Percentiles rank a stretch among this genome's conserved stretches.
Evolutionary conservation across 2,329 filamentous ascomycete species (phyloP).

Genomic region (Capronia coronata): DNA sequence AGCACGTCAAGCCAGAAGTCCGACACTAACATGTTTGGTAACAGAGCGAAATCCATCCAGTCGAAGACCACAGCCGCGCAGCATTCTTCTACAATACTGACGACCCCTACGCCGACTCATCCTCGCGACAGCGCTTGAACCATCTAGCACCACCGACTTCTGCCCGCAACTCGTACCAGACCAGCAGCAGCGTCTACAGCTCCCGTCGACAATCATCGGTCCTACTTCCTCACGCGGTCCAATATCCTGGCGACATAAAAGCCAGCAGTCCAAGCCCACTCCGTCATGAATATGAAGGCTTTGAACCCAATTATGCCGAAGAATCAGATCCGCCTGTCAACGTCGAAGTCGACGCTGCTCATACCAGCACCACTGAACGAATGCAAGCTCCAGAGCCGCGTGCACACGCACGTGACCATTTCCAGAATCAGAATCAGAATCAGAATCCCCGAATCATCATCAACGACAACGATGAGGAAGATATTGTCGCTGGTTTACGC

Average conservation of each 20-base stretch:
- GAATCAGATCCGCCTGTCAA: too few species aligned
- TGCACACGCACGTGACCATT: neutral
- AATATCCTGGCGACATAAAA: neutral
- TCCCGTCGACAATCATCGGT: constrained; percentile 10
- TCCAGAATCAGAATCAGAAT: too few species aligned
- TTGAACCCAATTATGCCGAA: too few species aligned
- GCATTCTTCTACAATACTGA: constrained; percentile 11
- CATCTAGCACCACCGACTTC: constrained; percentile 8
- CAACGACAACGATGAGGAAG: constrained; percentile 5
- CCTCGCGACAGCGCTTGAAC: constrained; percentile 3
- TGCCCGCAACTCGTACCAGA: constrained; percentile 11
- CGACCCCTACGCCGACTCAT: constrained; percentile 8
- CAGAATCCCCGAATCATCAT: constrained; percentile 10
- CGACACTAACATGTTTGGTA: too few species aligned
- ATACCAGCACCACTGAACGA: neutral
- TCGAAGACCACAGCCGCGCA: constrained; percentile 1
- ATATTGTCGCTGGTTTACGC: neutral
- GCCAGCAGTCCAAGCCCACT: constrained; percentile 4
- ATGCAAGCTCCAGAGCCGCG: neutral
- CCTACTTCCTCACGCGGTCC: constrained; percentile 11
- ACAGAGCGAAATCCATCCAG: constrained; percentile 2
- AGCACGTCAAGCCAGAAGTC: too few species aligned
- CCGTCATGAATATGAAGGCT: neutral
- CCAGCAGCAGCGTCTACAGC: constrained; percentile 5
- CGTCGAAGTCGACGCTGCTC: too few species aligned